Percentiles rank a stretch among this genome's conserved stretches.
phyloP scores from a whole-genome alignment of 148 eudicot genomes.

The Persicaria maculosa region DNA sequence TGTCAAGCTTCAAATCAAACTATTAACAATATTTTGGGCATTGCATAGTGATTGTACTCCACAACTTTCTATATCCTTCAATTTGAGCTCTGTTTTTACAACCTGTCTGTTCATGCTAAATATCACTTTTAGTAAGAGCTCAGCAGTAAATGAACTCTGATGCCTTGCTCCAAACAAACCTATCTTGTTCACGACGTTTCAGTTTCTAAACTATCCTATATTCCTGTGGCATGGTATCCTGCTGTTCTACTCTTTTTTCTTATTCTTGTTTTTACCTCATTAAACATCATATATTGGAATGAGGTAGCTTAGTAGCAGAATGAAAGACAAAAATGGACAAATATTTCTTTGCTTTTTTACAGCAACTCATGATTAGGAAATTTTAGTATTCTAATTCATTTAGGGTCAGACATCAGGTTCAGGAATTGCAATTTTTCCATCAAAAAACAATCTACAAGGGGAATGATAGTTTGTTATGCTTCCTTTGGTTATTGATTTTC shows the following conservation, averaged over 20 bases:
- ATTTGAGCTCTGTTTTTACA: neutral
- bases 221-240: neutral
- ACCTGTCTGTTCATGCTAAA: neutral
- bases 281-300: neutral
- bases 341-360: neutral
- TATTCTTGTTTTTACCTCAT: neutral
- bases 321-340: neutral
- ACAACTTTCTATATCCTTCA: neutral
- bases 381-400: neutral
- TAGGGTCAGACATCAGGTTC: neutral
- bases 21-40: neutral
- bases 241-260: neutral
- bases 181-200: neutral
- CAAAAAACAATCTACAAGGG: neutral
- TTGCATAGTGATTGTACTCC: neutral
- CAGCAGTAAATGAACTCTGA: neutral
- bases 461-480: neutral
- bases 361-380: neutral
- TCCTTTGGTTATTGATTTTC: neutral
- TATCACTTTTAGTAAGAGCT: neutral
- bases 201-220: neutral
- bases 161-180: neutral
- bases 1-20: neutral
- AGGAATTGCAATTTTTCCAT: neutral
- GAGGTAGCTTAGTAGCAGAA: neutral